Percentiles rank a stretch among this genome's conserved stretches.
Evolutionary conservation across 495 filamentous ascomycete genomes (phyloP).

Genomic region (Podospora appendiculata): DNA sequence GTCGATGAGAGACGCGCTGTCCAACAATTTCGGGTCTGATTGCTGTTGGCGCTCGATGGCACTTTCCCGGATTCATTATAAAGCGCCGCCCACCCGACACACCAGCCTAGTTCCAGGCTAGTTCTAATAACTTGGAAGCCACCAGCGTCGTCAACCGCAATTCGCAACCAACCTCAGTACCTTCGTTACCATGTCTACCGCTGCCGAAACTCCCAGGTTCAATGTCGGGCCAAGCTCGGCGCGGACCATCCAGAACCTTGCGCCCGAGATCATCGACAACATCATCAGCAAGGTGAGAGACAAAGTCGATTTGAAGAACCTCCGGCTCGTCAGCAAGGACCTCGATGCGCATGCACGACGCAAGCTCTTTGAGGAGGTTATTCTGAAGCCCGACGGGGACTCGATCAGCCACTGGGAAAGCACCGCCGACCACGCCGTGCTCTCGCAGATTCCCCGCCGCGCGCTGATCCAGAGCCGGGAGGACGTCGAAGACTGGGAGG

Average conservation of each 20-base stretch:
- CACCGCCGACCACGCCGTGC: neutral
- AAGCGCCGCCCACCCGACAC: too few species aligned
- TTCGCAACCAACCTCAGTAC: too few species aligned
- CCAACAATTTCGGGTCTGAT: too few species aligned
- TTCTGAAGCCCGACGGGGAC: neutral
- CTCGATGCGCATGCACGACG: neutral
- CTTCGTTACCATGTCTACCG: too few species aligned
- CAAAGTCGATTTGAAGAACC: neutral
- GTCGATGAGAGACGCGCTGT: too few species aligned
- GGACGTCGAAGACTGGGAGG: neutral
- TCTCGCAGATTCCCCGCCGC: neutral
- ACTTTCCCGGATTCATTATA: too few species aligned
- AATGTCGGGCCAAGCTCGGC: too few species aligned
- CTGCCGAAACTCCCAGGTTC: too few species aligned
- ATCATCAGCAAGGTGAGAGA: neutral
- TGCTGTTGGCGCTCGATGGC: too few species aligned
- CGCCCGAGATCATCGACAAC: neutral
- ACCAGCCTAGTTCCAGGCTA: too few species aligned
- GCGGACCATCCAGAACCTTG: neutral
- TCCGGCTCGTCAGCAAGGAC: neutral
- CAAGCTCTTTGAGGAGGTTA: neutral
- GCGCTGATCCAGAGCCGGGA: neutral
- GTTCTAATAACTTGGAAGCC: too few species aligned
- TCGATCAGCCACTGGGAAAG: neutral
- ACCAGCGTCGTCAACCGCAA: too few species aligned